These are phyloP conservation scores for Echeveria elegans DNA, from an alignment of 164 flowering plant genomes.

Conservation along the genomic window DNA sequence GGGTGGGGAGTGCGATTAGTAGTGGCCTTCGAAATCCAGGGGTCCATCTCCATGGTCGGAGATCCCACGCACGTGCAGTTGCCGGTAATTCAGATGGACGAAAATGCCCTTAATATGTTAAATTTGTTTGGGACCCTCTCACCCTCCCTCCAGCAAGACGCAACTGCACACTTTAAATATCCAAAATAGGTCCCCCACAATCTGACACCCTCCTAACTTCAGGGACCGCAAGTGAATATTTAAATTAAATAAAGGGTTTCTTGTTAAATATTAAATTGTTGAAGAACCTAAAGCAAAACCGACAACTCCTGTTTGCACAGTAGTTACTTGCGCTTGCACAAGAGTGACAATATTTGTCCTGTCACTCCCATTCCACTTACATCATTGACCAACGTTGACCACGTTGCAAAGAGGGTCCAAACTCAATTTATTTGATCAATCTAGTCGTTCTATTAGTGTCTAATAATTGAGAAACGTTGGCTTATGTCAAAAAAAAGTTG, in stretches of 20 bases:
- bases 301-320: not conserved
- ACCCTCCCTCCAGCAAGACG: not conserved
- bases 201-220: not conserved
- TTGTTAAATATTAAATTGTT: not conserved
- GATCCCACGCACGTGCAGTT: not conserved
- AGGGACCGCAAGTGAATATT: not conserved
- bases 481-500: not conserved
- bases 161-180: constrained; percentile 3
- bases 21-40: constrained; percentile 3
- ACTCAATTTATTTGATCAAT: too few relatives aligned
- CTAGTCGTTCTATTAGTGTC: not conserved
- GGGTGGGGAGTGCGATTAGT: too few relatives aligned
- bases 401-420: too few relatives aligned
- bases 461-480: not conserved
- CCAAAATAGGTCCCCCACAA: not conserved
- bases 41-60: constrained; percentile 7
- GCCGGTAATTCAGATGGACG: not conserved
- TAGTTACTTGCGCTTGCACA: not conserved
- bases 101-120: not conserved
- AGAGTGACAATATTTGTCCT: too few relatives aligned
- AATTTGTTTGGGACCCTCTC: not conserved
- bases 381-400: too few relatives aligned
- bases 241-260: too few relatives aligned
- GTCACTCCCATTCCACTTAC: too few relatives aligned
- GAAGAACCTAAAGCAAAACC: not conserved